Evolutionary conservation across 2,329 filamentous ascomycete genomes (phyloP), one percentile per base, ranked within the genome.

Genomic region (Dothideomycetidae sp.): DNA sequence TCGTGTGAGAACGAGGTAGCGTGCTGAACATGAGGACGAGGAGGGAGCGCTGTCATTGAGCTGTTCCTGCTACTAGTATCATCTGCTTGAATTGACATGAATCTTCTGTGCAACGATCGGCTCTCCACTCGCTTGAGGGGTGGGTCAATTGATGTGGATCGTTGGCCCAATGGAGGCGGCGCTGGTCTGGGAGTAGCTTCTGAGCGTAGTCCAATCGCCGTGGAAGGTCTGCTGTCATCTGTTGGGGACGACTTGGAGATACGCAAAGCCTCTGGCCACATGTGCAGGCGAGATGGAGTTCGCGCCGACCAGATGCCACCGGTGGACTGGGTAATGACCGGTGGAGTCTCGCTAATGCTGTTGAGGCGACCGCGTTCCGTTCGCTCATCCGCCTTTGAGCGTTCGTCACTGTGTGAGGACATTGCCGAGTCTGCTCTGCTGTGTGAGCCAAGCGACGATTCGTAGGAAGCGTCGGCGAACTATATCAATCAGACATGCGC

Each of bases 341-440:
- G 21, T 26, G 7, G 21, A 7, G 21, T 29, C 36, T 33, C 31
- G 16, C 16, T 33, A 10, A 33, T 33, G 31, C 31, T n/a, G n/a
- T 33, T 10, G 7, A 33, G 31, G 9, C 31, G 31, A n/a, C 31
- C n/a, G 12, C 28, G 29, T 13, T 31, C 13, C 7, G 17, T 29
- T 10, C 26, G 29, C 13, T 38, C 36, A 17, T n/a, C 12, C n/a
- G 19, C 18, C 29, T 38, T 38, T 7, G 16, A 14, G 7, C 31
- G 31, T 14, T 38, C 36, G 18, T 32, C 36, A 33, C 36, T 38
- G 18, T 18, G 29, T 9, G 36, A 38, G 13, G 36, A 38, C 36
- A 38, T 38, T 16, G 36, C 36, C 30, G 36, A 38, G 36, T 38
- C 36, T 14, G 30, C 36, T 18, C 36, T 26, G n/a, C n/a, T n/a